A percentile compares a stretch with the other conserved stretches of the same genome.
phyloP scores from a whole-genome alignment of 208 protist genomes.

The Paratrypanosoma confusum region DNA sequence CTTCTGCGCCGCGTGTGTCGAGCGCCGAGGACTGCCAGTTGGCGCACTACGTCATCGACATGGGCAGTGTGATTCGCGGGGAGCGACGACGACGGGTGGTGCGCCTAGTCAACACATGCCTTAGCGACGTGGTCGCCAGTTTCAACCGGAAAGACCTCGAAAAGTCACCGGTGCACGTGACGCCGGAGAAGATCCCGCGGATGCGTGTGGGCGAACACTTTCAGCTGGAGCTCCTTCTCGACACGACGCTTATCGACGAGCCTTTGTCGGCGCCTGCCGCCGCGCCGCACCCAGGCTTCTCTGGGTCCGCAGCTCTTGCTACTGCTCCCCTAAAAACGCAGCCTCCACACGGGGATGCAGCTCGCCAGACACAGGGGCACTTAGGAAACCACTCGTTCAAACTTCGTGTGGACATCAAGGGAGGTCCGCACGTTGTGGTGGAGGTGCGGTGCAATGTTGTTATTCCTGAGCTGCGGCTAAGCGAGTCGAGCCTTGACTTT shows the following conservation, averaged over 20 bases:
- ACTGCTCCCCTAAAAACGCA: no score
- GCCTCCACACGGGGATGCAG: no score
- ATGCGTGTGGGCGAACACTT: constrained; percentile 19
- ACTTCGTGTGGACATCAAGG: constrained; percentile 74
- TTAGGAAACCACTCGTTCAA: constrained; percentile 58
- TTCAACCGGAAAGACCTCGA: constrained; percentile 70
- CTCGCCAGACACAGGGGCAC: no score
- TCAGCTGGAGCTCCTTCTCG: constrained; percentile 19
- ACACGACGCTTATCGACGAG: constrained; percentile 28
- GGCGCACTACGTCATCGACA: constrained; percentile 84
- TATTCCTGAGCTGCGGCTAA: constrained; percentile 71
- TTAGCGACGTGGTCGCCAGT: constrained; percentile 43
- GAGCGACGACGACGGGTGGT: constrained; percentile 67
- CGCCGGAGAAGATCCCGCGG: constrained; percentile 67
- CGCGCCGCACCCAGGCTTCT: no score
- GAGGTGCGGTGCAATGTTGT: constrained; percentile 86
- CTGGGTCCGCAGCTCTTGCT: no score
- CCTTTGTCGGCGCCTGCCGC: no score
- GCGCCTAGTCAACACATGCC: constrained; percentile 76
- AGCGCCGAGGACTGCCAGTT: constrained; percentile 55
- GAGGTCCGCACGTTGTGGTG: constrained; percentile 75
- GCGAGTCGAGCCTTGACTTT: constrained; percentile 71
- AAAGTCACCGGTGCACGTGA: constrained; percentile 40
- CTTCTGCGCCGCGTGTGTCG: no score
- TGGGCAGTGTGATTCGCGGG: constrained; percentile 89